Conservation (phyloP, 2,329 filamentous ascomycete genomes). For the Curvularia spicifera region DNA sequence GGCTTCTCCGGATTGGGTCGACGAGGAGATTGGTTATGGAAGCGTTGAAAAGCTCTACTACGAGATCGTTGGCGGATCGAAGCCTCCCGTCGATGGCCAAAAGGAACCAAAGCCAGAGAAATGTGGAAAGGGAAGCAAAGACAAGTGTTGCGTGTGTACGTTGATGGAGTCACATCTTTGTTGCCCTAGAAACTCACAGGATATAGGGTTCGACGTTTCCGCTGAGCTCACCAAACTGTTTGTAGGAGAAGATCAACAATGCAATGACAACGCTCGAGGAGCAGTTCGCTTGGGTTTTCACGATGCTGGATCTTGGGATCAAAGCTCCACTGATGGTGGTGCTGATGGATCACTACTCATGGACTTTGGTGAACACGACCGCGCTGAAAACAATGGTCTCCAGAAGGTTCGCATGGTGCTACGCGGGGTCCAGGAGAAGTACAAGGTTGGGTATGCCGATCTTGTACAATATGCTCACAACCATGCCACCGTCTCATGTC, state of each 20-base stretch:
- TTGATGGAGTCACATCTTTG: slow-evolving; percentile 2
- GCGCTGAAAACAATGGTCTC: slow-evolving; percentile 56
- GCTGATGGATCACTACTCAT: slow-evolving; percentile 53
- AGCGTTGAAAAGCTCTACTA: slow-evolving; percentile 33
- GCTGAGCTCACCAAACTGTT: slow-evolving; percentile 39
- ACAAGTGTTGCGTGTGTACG: slow-evolving; percentile 43
- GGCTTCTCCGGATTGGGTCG: slow-evolving; percentile 26
- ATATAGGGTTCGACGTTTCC: slow-evolving; percentile 40
- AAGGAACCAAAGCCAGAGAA: slow-evolving; percentile 31
- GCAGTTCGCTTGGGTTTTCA: slow-evolving; percentile 47
- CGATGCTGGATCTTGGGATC: slow-evolving; percentile 45
- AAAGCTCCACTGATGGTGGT: slow-evolving; percentile 47
- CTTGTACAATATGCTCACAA: slow-evolving; percentile 59
- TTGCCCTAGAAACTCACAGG: slow-evolving; percentile 14
- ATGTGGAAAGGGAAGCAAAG: slow-evolving; percentile 24
- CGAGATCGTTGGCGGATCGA: slow-evolving; percentile 36
- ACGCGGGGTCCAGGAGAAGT: slow-evolving; percentile 50
- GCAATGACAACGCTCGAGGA: slow-evolving; percentile 45
- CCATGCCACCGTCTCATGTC: slow-evolving; percentile 58
- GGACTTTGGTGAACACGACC: slow-evolving; percentile 44
- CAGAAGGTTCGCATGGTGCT: slow-evolving; percentile 51
- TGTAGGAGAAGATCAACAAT: slow-evolving; percentile 31
- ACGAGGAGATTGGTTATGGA: slow-evolving; percentile 32
- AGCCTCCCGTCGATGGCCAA: slow-evolving; percentile 34
- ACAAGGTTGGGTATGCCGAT: slow-evolving; percentile 60